Percentiles rank a stretch among this genome's conserved stretches.
Evolutionary conservation across 75 land plant species (phyloP).

Genomic region (Selaginella moellendorffii): DNA sequence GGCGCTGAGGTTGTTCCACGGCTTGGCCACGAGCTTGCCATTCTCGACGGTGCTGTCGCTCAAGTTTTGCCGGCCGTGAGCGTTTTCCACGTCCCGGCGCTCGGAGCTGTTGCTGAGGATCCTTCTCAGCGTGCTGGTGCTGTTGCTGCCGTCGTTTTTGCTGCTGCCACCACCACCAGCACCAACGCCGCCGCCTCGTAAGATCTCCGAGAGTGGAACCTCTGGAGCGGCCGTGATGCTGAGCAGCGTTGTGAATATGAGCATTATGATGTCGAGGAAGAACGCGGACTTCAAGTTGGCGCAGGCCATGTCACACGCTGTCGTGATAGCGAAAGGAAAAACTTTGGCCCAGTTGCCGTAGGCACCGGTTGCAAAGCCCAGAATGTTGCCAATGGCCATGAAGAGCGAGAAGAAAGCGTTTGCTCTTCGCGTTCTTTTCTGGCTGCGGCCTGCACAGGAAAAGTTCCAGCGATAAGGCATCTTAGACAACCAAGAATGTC

Average conservation of each 20-base stretch:
- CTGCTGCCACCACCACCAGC: no score
- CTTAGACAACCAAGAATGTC: no score
- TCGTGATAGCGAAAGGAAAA: slow-evolving; percentile 58
- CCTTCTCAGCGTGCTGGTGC: not conserved
- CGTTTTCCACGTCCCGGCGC: not conserved
- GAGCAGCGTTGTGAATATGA: slow-evolving; percentile 42
- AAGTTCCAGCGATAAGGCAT: no score
- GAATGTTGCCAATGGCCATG: slow-evolving; percentile 85
- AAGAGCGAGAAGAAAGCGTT: slow-evolving; percentile 86
- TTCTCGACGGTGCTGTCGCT: slow-evolving; percentile 27
- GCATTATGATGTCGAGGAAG: slow-evolving; percentile 42
- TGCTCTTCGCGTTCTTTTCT: slow-evolving; percentile 61
- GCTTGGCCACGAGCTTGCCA: not conserved
- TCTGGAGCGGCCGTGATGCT: slow-evolving; percentile 67
- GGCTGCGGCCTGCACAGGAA: slow-evolving; percentile 46
- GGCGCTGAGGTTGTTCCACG: not conserved
- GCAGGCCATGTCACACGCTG: slow-evolving; percentile 48
- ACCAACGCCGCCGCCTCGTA: no score
- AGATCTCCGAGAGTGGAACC: no score
- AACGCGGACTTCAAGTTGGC: slow-evolving; percentile 95
- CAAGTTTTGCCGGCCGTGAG: slow-evolving; percentile 22
- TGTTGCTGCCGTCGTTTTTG: not conserved
- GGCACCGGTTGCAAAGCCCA: slow-evolving; percentile 84
- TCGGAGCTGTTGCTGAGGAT: not conserved
- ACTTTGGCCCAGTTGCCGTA: slow-evolving; percentile 51